These are phyloP conservation scores for Thelonectria discophora DNA, from an alignment of 2,329 filamentous ascomycete species.

Conservation along the genomic window DNA sequence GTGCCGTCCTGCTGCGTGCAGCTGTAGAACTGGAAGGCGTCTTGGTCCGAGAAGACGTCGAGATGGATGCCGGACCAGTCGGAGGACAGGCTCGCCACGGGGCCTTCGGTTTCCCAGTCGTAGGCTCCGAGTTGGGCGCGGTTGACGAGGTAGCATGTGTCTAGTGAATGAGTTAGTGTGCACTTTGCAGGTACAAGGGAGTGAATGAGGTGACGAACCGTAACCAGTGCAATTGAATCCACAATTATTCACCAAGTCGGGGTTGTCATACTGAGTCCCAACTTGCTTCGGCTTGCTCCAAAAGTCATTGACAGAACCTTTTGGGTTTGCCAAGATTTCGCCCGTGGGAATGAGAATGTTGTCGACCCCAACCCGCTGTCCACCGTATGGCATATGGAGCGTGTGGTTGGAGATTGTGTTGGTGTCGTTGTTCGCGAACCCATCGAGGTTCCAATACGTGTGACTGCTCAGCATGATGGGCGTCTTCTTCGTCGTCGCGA, in stretches of 20 bases:
- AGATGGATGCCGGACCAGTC: slow-evolving; percentile 84
- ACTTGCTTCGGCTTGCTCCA: slow-evolving; percentile 85
- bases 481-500: slow-evolving; percentile 77
- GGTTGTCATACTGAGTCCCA: slow-evolving; percentile 71
- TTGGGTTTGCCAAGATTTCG: slow-evolving; percentile 74
- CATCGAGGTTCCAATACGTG: slow-evolving; percentile 86
- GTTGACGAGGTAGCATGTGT: slow-evolving; percentile 76
- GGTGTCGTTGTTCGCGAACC: slow-evolving; percentile 77
- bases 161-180: slow-evolving; percentile 43
- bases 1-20: slow-evolving; percentile 81
- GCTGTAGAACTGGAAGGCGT: slow-evolving; percentile 87
- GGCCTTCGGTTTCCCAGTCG: slow-evolving; percentile 69
- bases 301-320: slow-evolving; percentile 78
- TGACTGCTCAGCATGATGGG: slow-evolving; percentile 82
- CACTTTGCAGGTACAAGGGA: not conserved
- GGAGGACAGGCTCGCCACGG: slow-evolving; percentile 73
- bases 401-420: slow-evolving; percentile 74
- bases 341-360: slow-evolving; percentile 79
- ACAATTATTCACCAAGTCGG: slow-evolving; percentile 76
- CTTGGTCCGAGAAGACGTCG: slow-evolving; percentile 84
- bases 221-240: slow-evolving; percentile 86
- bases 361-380: slow-evolving; percentile 74
- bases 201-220: slow-evolving; percentile 58
- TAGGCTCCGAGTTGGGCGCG: slow-evolving; percentile 64
- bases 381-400: slow-evolving; percentile 76